Evolutionary conservation across 495 filamentous ascomycete genomes (phyloP).

Genomic region (Annulohypoxylon stygium): DNA sequence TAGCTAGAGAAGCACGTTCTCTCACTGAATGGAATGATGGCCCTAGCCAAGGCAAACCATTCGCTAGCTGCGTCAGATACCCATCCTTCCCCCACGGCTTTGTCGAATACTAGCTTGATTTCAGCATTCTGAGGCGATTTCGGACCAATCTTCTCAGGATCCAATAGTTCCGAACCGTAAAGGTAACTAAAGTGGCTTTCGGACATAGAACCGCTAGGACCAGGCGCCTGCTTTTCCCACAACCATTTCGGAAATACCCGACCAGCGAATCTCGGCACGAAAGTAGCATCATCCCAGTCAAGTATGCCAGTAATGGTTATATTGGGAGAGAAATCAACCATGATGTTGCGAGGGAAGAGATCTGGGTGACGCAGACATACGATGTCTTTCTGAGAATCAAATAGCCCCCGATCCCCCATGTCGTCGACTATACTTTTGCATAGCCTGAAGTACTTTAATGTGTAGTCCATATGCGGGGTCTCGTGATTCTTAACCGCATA

Average conservation of each 20-base stretch:
- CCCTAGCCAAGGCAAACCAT: slow-evolving; percentile 6
- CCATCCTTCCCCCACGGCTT: slow-evolving; percentile 18
- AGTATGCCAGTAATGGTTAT: slow-evolving; percentile 25
- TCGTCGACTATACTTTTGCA: slow-evolving; percentile 1
- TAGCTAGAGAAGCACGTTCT: neutral
- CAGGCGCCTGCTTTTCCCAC: slow-evolving; percentile 7
- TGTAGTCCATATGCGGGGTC: neutral
- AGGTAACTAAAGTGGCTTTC: neutral
- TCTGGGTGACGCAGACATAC: slow-evolving; percentile 27
- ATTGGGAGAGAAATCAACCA: slow-evolving; percentile 30
- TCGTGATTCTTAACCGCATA: neutral
- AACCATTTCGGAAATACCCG: slow-evolving; percentile 24
- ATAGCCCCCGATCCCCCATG: slow-evolving; percentile 11
- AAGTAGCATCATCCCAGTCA: slow-evolving; percentile 28
- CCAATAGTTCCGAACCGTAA: neutral
- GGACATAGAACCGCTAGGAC: neutral
- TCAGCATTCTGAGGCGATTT: slow-evolving; percentile 18
- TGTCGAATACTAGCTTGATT: slow-evolving; percentile 20
- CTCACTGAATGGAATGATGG: neutral
- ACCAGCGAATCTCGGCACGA: slow-evolving; percentile 16
- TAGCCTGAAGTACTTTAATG: neutral
- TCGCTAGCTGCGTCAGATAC: slow-evolving; percentile 15
- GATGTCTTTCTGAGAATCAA: neutral
- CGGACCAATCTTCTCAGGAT: neutral
- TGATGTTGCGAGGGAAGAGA: slow-evolving; percentile 35